A percentile compares a stretch with the other conserved stretches of the same genome.
Conservation (phyloP, 306 rosid species). For the Rosa rugosa region DNA sequence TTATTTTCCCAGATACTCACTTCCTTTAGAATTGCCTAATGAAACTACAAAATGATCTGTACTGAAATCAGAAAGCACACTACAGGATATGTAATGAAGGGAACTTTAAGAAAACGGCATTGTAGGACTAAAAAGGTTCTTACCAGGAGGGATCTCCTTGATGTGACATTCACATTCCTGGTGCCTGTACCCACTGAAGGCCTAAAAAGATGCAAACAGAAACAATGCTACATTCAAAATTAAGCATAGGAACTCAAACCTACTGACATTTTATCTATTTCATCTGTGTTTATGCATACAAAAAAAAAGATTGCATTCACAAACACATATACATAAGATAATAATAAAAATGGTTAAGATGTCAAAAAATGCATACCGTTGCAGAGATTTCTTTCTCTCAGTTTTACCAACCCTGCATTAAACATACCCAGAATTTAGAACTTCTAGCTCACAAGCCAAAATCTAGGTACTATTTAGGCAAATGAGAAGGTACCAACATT, state of each 20-base stretch:
- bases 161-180: slow-evolving; percentile 34
- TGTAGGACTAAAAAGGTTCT: slow-evolving; percentile 5
- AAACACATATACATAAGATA: background rate
- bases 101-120: background rate
- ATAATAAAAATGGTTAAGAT: background rate
- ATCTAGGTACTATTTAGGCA: background rate
- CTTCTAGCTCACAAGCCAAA: background rate
- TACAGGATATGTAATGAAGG: background rate
- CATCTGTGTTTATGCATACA: background rate
- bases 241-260: background rate
- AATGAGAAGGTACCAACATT: slow-evolving; percentile 52
- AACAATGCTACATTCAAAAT: slow-evolving; percentile 15
- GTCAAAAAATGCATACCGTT: slow-evolving; percentile 13
- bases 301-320: background rate
- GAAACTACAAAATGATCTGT: background rate
- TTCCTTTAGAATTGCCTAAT: background rate
- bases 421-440: background rate
- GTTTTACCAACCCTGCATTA: slow-evolving; percentile 23
- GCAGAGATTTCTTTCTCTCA: slow-evolving; percentile 16
- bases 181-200: slow-evolving; percentile 44
- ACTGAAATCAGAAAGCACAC: background rate
- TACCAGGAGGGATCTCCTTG: slow-evolving; percentile 67
- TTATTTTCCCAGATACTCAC: background rate
- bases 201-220: slow-evolving; percentile 39
- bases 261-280: background rate